Base-by-base conservation (phyloP, 2,329 filamentous ascomycete species). In the Purpureocillium takamizusanense region DNA sequence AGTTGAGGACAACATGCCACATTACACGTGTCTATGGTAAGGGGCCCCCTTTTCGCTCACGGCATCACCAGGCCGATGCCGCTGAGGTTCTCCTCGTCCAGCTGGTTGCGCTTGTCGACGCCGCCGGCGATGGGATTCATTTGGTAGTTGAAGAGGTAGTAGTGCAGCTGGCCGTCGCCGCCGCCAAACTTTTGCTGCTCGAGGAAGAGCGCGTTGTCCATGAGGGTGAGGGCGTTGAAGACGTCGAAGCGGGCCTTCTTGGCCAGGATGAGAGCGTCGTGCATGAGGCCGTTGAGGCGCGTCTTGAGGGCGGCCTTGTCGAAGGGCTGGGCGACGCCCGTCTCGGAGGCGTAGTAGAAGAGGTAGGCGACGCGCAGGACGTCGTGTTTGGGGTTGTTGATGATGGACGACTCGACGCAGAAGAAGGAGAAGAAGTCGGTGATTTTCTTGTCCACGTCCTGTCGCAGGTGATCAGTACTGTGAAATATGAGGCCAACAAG, bases 361-460 rank as follows among this genome's bases (percentile, higher is more conserved):
- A 97, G 76, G 63, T 98, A 98, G 23, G 92, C 92, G 4, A 90
- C 92, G 48, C 82, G 83, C 53, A 98, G 80, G 41, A 79, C 77
- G 42, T 78, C 74, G 65, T 94, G 83, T 58, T 85, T 85, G 33
- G 76, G 67, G 55, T 87, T 79, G 49, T 83, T 81, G 52, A 98
- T 94, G 42, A 95, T 84, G 2, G 87, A 92, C 13, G 88, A 95
- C 59, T 95, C 88, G 27, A 98, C 81, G 55, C 80, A 81, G 70
- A 97, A 98, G 67, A 97, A 98, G 29, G 88, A 95, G 66, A 95
- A 83, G 66, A 95, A 95, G 63, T 98, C 92, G 29, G 87, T 95
- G 54, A 98, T 86, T 51, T 87, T 87, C 45, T 84, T 76, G 36
- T 81, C 78, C 34, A 77, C 61, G 42, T 73, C 64, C 69, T 72